Percentiles rank a stretch among this genome's conserved stretches.
These are phyloP conservation scores for Scheffersomyces lignicola DNA, from an alignment of 1,139 yeast species.

Conservation along the genomic window DNA sequence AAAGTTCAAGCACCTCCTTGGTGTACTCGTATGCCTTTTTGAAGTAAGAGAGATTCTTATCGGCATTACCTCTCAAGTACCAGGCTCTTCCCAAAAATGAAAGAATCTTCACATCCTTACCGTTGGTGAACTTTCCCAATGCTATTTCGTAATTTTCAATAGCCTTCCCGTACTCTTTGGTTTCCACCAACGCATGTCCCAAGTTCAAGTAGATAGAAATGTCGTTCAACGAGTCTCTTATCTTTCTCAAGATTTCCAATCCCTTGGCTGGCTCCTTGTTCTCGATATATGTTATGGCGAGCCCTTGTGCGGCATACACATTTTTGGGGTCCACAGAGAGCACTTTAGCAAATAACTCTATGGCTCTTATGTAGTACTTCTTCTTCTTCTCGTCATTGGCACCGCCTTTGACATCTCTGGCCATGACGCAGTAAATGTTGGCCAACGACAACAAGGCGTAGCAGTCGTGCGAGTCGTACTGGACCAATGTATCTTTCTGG, in stretches of 20 bases:
- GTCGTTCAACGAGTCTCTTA: constrained; percentile 86
- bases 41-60: constrained; percentile 61
- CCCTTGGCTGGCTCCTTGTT: constrained; percentile 77
- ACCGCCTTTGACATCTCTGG: constrained; percentile 68
- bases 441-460: constrained; percentile 91
- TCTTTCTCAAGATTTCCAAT: constrained; percentile 81
- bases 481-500: constrained; percentile 80
- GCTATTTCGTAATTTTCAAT: constrained; percentile 89
- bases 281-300: constrained; percentile 91
- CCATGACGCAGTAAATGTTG: constrained; percentile 79
- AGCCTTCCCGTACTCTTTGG: constrained; percentile 81
- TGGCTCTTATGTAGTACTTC: constrained; percentile 82
- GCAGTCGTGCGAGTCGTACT: constrained; percentile 81
- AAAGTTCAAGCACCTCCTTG: constrained; percentile 51
- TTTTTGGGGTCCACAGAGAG: constrained; percentile 79
- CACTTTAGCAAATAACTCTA: constrained; percentile 87
- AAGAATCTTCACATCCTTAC: constrained; percentile 62
- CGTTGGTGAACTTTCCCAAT: constrained; percentile 61
- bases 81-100: constrained; percentile 86
- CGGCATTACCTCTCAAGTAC: constrained; percentile 77
- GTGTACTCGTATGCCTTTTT: constrained; percentile 65
- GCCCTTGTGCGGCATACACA: constrained; percentile 97
- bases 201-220: constrained; percentile 80
- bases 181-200: constrained; percentile 84
- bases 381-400: constrained; percentile 65